Conservation (phyloP, 208 protist species). For the Entamoeba moshkovskii region DNA sequence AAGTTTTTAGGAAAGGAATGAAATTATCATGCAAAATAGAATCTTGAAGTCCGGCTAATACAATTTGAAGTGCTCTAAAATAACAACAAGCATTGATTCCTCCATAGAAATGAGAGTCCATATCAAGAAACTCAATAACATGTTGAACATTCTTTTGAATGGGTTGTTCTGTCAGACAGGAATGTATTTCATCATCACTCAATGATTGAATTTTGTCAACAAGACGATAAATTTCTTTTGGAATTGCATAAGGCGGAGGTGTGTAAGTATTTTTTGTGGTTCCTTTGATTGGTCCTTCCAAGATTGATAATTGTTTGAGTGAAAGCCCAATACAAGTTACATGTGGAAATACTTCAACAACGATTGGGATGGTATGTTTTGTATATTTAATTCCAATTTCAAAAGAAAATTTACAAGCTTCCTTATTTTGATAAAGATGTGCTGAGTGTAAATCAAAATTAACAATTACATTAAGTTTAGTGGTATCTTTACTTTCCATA, state of each 20-base stretch:
- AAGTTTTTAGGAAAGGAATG: neutral
- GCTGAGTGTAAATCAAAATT: neutral
- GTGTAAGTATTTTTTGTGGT: neutral
- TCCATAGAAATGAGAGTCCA: neutral
- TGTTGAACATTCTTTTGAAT: neutral
- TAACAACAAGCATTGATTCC: neutral
- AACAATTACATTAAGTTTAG: neutral
- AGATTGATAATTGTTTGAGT: neutral
- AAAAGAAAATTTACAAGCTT: neutral
- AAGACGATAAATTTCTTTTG: neutral
- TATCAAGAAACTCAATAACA: neutral
- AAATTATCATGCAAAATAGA: neutral
- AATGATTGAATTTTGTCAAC: neutral
- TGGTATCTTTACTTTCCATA: neutral
- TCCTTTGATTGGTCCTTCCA: neutral
- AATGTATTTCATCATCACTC: neutral
- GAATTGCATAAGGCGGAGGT: neutral
- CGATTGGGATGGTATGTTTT: neutral
- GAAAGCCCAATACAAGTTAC: neutral
- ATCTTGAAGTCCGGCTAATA: neutral
- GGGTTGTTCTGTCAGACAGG: neutral
- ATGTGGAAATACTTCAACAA: neutral
- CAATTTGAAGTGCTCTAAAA: neutral
- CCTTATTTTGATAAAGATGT: neutral
- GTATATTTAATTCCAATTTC: neutral